phyloP scores from a whole-genome alignment of 345 rosid genomes.

The Iberis pinnata region DNA sequence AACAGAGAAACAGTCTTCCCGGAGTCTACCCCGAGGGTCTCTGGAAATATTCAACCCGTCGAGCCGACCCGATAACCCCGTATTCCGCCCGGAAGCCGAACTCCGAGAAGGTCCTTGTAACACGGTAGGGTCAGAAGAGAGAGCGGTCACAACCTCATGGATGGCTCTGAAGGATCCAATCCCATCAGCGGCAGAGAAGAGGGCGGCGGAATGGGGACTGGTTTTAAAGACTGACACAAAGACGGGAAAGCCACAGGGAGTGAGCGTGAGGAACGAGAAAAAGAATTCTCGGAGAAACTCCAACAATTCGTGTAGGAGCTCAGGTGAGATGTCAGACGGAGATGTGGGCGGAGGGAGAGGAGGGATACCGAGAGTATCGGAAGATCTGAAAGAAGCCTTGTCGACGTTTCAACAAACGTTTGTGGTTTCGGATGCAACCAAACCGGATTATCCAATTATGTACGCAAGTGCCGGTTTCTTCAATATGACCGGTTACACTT shows the following conservation, averaged over 20 bases:
- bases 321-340: constrained; percentile 57
- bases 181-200: constrained; percentile 58
- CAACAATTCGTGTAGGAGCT: constrained; percentile 63
- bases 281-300: constrained; percentile 54
- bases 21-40: constrained; percentile 63
- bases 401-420: constrained; percentile 92
- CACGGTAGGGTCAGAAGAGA: constrained; percentile 42
- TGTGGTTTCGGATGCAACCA: constrained; percentile 91
- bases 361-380: constrained; percentile 69
- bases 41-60: constrained; percentile 83
- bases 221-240: constrained; percentile 65
- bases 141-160: constrained; percentile 67
- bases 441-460: constrained; percentile 79
- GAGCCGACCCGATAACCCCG: constrained; percentile 46
- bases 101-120: constrained; percentile 35
- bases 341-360: constrained; percentile 33
- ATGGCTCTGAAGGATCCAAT: constrained; percentile 82
- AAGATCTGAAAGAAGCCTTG: constrained; percentile 66
- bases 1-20: constrained; percentile 33
- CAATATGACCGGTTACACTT: constrained; percentile 91
- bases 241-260: constrained; percentile 83
- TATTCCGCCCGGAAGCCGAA: constrained; percentile 37
- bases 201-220: constrained; percentile 99
- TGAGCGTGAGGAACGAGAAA: constrained; percentile 48
- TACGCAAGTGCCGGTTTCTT: constrained; percentile 98